Conservation (phyloP, 192 early-diverging fungal species). For the Gonapodya prolifera region DNA sequence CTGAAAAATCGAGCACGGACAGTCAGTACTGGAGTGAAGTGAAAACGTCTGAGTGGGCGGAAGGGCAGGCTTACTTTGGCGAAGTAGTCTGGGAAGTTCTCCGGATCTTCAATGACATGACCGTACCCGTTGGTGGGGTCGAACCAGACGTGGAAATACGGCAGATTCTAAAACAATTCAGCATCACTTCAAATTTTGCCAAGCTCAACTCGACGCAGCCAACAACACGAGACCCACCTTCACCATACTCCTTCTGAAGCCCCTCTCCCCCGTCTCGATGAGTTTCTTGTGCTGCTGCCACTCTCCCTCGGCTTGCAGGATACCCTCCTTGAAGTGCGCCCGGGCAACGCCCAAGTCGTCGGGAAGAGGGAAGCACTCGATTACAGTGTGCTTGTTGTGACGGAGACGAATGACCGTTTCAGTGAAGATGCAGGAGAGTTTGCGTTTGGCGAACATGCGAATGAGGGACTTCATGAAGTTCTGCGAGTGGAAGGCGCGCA, state of each 20-base stretch:
- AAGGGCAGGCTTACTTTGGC: no score
- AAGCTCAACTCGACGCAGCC: no score
- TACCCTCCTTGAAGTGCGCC: slow-evolving; percentile 79
- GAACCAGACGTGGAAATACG: slow-evolving; percentile 98
- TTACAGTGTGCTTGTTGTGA: slow-evolving; percentile 66
- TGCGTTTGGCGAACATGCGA: slow-evolving; percentile 64
- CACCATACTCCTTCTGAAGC: slow-evolving; percentile 51
- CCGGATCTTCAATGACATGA: slow-evolving; percentile 86
- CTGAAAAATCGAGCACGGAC: no score
- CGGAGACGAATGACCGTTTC: slow-evolving; percentile 74
- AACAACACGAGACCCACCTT: no score
- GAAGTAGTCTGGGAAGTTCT: slow-evolving; percentile 74
- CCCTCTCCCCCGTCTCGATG: slow-evolving; percentile 56
- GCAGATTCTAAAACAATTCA: no score
- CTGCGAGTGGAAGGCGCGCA: slow-evolving; percentile 8
- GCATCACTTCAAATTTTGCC: no score
- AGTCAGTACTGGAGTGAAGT: no score
- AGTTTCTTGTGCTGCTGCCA: slow-evolving; percentile 77
- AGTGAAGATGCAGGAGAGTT: slow-evolving; percentile 67
- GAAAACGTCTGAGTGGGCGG: no score
- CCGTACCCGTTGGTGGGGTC: slow-evolving; percentile 76
- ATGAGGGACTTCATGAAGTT: slow-evolving; percentile 95
- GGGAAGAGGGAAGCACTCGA: slow-evolving; percentile 89
- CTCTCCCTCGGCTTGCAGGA: slow-evolving; percentile 65
- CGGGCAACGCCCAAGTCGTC: slow-evolving; percentile 55